Percentiles rank a stretch among this genome's conserved stretches.
Evolutionary conservation across 2,329 filamentous ascomycete species (phyloP).

Genomic region (Pseudogymnoascus sp.): DNA sequence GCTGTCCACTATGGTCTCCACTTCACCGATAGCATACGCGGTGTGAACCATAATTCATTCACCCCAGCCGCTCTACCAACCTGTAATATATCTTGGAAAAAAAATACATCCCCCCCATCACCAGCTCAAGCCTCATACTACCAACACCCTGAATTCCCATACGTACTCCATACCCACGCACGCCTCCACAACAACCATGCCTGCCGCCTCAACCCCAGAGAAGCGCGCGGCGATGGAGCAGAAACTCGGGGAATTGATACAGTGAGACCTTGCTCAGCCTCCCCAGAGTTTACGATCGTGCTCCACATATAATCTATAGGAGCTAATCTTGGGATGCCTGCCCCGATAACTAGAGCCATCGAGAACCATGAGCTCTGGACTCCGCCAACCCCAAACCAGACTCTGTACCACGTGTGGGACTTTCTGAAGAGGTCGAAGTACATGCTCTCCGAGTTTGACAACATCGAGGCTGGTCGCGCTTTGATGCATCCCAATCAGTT

Average conservation of each 20-base stretch:
- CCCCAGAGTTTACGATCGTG: background rate
- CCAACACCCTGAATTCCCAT: background rate
- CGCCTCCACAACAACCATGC: background rate
- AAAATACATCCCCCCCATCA: background rate
- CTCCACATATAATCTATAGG: background rate
- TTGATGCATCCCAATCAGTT: constrained; percentile 33
- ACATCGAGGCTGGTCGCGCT: constrained; percentile 30
- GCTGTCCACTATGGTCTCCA: constrained; percentile 1
- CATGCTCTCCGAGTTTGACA: constrained; percentile 37
- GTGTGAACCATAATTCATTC: constrained; percentile 4
- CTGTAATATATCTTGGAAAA: background rate
- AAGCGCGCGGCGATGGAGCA: background rate
- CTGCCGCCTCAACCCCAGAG: background rate
- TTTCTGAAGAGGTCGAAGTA: constrained; percentile 37
- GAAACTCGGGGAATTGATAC: background rate
- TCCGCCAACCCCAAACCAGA: constrained; percentile 24
- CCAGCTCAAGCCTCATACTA: background rate
- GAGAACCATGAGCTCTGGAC: constrained; percentile 17
- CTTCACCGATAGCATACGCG: background rate
- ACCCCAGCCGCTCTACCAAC: background rate
- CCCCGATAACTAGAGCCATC: constrained; percentile 15
- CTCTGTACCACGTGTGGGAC: constrained; percentile 36
- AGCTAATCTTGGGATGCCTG: background rate
- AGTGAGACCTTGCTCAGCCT: background rate
- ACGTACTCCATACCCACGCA: background rate